Evolutionary conservation across 805 yeast genomes (phyloP).

Genomic region (Ogataea angusta): DNA sequence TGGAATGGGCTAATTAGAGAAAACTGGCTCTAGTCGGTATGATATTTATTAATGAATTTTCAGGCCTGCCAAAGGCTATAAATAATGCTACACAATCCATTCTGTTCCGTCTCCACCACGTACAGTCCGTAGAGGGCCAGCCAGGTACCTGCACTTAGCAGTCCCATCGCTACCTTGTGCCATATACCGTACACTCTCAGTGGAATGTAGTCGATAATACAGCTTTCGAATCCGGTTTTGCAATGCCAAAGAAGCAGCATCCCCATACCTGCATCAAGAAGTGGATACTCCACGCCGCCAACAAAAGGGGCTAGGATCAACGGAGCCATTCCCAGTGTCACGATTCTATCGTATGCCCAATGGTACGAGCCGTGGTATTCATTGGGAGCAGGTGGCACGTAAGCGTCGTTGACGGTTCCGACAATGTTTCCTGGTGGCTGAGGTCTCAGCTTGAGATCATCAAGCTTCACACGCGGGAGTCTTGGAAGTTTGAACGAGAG

Average conservation of each 20-base stretch:
- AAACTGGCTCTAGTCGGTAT: neutral
- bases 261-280: constrained; percentile 72
- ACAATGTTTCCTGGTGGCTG: constrained; percentile 89
- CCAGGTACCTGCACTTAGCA: constrained; percentile 70
- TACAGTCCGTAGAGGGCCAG: constrained; percentile 78
- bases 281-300: constrained; percentile 64
- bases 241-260: constrained; percentile 69
- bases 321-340: constrained; percentile 74
- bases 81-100: constrained; percentile 71
- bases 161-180: constrained; percentile 63
- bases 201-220: constrained; percentile 92
- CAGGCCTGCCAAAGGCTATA: constrained; percentile 53
- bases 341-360: constrained; percentile 84
- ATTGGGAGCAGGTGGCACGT: constrained; percentile 57
- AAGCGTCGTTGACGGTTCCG: constrained; percentile 94
- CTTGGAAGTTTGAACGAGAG: constrained; percentile 23
- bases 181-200: constrained; percentile 76
- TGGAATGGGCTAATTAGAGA: constrained; percentile 21
- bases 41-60: constrained; percentile 5
- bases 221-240: constrained; percentile 82
- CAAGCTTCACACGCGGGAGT: constrained; percentile 12
- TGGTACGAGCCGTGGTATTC: constrained; percentile 80
- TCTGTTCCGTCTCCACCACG: constrained; percentile 72
- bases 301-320: constrained; percentile 71
- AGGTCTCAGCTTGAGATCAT: constrained; percentile 50